Percentiles rank a stretch among this genome's conserved stretches.
phyloP scores from a whole-genome alignment of 2,329 filamentous ascomycete genomes.

The Plectosphaerella sp. region DNA sequence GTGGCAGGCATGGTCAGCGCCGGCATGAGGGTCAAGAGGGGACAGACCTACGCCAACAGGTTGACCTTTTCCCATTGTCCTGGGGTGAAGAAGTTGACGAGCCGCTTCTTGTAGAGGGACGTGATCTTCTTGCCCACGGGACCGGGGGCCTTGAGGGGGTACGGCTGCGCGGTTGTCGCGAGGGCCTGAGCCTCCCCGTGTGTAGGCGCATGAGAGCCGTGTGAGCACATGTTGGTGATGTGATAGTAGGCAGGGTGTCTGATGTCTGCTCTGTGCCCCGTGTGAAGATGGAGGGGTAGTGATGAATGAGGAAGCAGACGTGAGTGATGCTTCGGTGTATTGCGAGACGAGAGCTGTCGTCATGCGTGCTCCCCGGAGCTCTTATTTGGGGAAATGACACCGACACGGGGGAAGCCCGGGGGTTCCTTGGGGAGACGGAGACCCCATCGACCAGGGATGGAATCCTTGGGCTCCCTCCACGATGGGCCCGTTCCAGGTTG shows the following conservation, averaged over 20 bases:
- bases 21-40: neutral
- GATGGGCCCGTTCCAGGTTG: no score
- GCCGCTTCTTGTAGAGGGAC: constrained; percentile 12
- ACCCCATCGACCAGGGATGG: no score
- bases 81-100: constrained; percentile 14
- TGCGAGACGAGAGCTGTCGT: neutral
- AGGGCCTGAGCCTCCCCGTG: constrained; percentile 5
- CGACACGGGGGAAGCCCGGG: neutral
- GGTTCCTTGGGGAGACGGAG: no score
- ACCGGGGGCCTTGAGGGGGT: constrained; percentile 5
- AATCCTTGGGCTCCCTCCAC: no score
- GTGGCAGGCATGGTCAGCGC: neutral
- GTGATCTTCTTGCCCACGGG: constrained; percentile 9
- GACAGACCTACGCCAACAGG: constrained; percentile 9
- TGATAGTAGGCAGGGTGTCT: neutral
- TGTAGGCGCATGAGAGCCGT: neutral
- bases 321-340: neutral
- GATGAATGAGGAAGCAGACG: neutral
- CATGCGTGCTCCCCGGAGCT: neutral
- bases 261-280: neutral
- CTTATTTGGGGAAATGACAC: neutral
- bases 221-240: constrained; percentile 3
- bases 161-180: constrained; percentile 5
- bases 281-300: neutral
- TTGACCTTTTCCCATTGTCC: constrained; percentile 17